A percentile compares a stretch with the other conserved stretches of the same genome.
Evolutionary conservation across 768 basidiomycete species (phyloP).

Genomic region (Inosperma sp.): DNA sequence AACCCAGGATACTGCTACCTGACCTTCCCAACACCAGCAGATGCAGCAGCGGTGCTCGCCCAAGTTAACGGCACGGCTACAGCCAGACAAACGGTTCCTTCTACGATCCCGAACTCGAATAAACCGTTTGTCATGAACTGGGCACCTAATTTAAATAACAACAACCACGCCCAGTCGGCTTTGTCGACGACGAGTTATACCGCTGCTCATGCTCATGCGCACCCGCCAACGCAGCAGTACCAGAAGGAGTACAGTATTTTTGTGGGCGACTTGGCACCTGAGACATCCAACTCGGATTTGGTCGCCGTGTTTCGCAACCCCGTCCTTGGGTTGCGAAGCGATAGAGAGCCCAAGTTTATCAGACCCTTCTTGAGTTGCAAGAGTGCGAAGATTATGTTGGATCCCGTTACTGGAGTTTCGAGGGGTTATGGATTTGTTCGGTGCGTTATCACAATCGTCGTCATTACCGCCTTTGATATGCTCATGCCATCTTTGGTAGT

Average conservation of each 20-base stretch:
- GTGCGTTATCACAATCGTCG: constrained; percentile 34
- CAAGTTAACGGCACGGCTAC: constrained; percentile 52
- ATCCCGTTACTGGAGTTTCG: constrained; percentile 83
- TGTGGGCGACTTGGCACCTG: constrained; percentile 89
- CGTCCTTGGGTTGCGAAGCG: constrained; percentile 76
- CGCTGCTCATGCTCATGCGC: constrained; percentile 17
- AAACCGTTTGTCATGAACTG: constrained; percentile 81
- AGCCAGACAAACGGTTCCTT: constrained; percentile 27
- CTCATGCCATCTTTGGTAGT: constrained; percentile 34
- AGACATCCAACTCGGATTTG: constrained; percentile 93
- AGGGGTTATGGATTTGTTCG: constrained; percentile 92
- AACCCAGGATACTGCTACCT: constrained; percentile 88
- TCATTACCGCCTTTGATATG: not conserved
- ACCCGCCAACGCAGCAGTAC: constrained; percentile 45
- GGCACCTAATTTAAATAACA: no score
- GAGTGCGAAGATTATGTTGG: constrained; percentile 94
- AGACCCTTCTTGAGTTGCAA: constrained; percentile 87
- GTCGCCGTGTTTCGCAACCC: constrained; percentile 91
- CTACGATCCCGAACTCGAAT: constrained; percentile 82
- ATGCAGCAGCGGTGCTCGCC: constrained; percentile 65
- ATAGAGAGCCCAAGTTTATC: constrained; percentile 85
- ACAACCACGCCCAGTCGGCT: constrained; percentile 32
- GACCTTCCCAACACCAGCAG: constrained; percentile 69
- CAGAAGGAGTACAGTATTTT: constrained; percentile 92
- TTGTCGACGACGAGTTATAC: constrained; percentile 30